Evolutionary conservation across 2,329 filamentous ascomycete species (phyloP).

Genomic region (Talaromyces sp.): DNA sequence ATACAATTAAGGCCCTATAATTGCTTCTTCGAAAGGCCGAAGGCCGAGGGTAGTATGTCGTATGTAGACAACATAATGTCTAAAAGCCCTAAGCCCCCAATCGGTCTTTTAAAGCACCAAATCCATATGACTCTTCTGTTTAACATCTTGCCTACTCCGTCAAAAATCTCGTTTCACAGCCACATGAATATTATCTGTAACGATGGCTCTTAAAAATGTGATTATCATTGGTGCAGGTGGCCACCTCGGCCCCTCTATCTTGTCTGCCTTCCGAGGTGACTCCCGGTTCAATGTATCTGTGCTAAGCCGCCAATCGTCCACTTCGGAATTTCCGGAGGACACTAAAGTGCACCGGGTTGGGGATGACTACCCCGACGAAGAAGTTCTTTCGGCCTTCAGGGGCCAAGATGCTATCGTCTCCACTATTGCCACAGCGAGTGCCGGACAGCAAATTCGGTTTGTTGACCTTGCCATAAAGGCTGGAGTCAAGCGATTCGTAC

Average conservation of each 20-base stretch:
- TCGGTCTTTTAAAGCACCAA: neutral
- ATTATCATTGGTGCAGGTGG: conserved; percentile 9
- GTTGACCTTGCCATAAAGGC: conserved; percentile 14
- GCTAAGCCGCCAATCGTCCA: conserved; percentile 8
- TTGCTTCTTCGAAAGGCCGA: neutral
- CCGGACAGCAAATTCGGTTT: neutral
- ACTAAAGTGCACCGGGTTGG: conserved; percentile 2
- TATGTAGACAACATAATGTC: neutral
- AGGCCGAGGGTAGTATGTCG: neutral
- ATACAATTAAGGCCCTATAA: neutral
- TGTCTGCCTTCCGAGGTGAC: neutral
- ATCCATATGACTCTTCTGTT: neutral
- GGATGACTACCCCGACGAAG: neutral
- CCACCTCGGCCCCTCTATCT: conserved; percentile 3
- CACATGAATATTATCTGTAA: neutral
- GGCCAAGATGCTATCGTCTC: conserved; percentile 5
- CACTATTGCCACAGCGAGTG: neutral
- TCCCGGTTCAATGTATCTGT: conserved; percentile 8
- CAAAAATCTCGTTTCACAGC: neutral
- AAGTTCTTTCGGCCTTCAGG: conserved; percentile 6
- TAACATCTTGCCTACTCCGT: neutral
- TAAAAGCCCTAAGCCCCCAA: neutral
- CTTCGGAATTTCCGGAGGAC: neutral
- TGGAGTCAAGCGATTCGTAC: conserved; percentile 14
- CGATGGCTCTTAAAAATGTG: conserved; percentile 3